Conservation (phyloP, 148 eudicot genomes). For the Cornus florida region DNA sequence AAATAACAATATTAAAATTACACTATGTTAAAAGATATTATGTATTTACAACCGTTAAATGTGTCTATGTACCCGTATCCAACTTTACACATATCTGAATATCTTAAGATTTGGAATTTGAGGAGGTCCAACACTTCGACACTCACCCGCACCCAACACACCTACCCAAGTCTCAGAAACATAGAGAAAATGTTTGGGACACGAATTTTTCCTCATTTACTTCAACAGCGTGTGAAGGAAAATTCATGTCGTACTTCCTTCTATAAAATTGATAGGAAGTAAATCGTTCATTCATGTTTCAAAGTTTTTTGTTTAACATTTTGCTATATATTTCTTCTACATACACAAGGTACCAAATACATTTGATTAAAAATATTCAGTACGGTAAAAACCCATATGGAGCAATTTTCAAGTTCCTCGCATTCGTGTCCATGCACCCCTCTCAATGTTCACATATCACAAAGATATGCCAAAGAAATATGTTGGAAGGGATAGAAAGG, state of each 20-base stretch:
- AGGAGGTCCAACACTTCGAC: too few relatives aligned
- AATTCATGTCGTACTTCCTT: too few relatives aligned
- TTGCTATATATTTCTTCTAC: neutral
- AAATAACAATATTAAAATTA: too few relatives aligned
- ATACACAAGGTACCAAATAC: neutral
- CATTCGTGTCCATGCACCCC: neutral
- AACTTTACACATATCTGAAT: too few relatives aligned
- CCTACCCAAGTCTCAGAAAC: too few relatives aligned
- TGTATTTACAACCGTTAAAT: too few relatives aligned
- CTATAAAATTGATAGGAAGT: neutral
- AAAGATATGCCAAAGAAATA: neutral
- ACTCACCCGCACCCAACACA: too few relatives aligned
- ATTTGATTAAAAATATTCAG: neutral
- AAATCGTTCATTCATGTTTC: neutral
- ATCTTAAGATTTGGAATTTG: too few relatives aligned
- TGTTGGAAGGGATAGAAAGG: neutral
- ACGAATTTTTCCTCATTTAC: neutral
- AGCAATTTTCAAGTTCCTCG: neutral
- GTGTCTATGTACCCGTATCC: too few relatives aligned
- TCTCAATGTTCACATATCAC: neutral
- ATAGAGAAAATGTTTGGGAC: neutral
- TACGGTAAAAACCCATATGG: neutral
- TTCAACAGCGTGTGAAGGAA: neutral
- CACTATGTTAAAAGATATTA: too few relatives aligned
- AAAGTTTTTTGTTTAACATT: too few relatives aligned